phyloP scores from a whole-genome alignment of 1,139 yeast species.

The Sugiyamaella xylanicola region DNA sequence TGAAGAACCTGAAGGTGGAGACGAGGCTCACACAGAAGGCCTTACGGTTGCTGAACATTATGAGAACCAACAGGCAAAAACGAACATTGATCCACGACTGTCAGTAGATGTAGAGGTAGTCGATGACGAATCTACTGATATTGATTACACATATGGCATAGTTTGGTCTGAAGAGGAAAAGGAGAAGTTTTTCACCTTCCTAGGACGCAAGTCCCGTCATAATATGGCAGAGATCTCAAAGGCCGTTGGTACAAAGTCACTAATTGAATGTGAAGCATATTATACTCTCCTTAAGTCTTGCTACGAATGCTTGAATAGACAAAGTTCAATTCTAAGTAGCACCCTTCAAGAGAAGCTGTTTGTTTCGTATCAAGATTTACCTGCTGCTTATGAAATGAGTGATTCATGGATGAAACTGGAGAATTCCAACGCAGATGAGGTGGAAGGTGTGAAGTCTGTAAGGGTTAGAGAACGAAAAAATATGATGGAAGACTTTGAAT shows the following conservation, averaged over 20 bases:
- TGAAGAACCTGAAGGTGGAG: too few relatives aligned
- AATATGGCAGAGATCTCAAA: slow-evolving; percentile 47
- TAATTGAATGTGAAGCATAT: slow-evolving; percentile 51
- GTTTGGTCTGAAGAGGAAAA: slow-evolving; percentile 50
- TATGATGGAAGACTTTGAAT: too few relatives aligned
- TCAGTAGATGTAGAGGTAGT: too few relatives aligned
- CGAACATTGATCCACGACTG: too few relatives aligned
- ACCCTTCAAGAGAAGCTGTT: slow-evolving; percentile 34
- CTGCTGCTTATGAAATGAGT: slow-evolving; percentile 58
- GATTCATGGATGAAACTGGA: slow-evolving; percentile 49
- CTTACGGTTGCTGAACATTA: too few relatives aligned
- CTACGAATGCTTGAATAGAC: neutral
- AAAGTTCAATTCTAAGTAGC: neutral
- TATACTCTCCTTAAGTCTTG: slow-evolving; percentile 41
- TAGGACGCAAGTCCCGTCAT: slow-evolving; percentile 55
- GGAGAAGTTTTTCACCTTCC: slow-evolving; percentile 46
- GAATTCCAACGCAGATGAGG: too few relatives aligned
- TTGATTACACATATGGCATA: slow-evolving; percentile 32
- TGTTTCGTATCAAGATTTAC: slow-evolving; percentile 47
- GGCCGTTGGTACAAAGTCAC: slow-evolving; percentile 48
- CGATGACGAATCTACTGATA: neutral
- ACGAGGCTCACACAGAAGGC: too few relatives aligned
- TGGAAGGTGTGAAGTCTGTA: too few relatives aligned
- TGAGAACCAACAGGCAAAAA: too few relatives aligned
- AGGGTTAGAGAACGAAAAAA: too few relatives aligned